Evolutionary conservation across 2,329 filamentous ascomycete species (phyloP).

Genomic region (Phoma herbarum): DNA sequence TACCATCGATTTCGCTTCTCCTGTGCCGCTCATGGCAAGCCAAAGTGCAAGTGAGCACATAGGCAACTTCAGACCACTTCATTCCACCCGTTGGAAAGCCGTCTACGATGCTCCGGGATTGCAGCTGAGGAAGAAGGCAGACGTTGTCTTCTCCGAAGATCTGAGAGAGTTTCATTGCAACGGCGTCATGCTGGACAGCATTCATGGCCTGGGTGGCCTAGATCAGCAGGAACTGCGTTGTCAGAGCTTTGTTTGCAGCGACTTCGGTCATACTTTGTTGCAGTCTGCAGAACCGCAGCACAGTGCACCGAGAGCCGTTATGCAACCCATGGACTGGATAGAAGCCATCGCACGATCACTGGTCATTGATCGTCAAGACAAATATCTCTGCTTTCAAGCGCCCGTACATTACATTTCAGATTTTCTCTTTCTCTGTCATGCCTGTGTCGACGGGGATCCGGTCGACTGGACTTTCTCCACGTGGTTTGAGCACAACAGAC

Average conservation of each 20-base stretch:
- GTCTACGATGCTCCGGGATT: constrained; percentile 40
- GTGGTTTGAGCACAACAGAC: constrained; percentile 40
- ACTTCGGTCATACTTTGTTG: constrained; percentile 26
- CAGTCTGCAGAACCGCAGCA: constrained; percentile 20
- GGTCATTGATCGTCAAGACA: constrained; percentile 43
- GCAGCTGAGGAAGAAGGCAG: constrained; percentile 25
- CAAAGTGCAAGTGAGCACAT: constrained; percentile 42
- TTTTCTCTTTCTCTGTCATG: constrained; percentile 39
- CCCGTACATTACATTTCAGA: constrained; percentile 37
- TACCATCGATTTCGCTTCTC: constrained; percentile 38
- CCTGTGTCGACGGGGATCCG: constrained; percentile 28
- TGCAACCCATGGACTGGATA: constrained; percentile 30
- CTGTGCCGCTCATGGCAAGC: constrained; percentile 47
- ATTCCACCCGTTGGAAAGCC: constrained; percentile 33
- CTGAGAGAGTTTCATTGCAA: constrained; percentile 38
- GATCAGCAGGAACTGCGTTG: constrained; percentile 40
- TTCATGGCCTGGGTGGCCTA: constrained; percentile 39
- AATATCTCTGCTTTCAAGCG: constrained; percentile 41
- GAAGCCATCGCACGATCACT: constrained; percentile 37
- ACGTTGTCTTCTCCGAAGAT: constrained; percentile 34
- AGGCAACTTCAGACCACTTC: constrained; percentile 42
- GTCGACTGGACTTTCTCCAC: constrained; percentile 39
- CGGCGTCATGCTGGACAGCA: constrained; percentile 34
- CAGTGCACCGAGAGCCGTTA: constrained; percentile 18
- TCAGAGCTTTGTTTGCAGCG: constrained; percentile 35